Base-by-base conservation (phyloP, 257 asterid genomes). In the Solanum pimpinellifolium region DNA sequence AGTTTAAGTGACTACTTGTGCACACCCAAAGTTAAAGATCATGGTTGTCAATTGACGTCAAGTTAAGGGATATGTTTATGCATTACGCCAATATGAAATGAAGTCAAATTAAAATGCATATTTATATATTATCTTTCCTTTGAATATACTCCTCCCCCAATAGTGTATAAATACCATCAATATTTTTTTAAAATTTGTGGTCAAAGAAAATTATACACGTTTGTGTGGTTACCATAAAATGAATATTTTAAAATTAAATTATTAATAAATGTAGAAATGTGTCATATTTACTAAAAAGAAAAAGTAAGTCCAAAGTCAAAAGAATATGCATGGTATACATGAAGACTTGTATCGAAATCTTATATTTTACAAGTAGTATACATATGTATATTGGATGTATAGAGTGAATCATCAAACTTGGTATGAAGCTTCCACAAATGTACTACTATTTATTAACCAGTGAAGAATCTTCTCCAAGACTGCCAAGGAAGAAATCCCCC, bases 401-500 rank as follows among this genome's bases (percentile, higher is more conserved):
- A 23, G 33, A 2, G 83, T 76, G 60, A 76, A 42, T 31, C 42
- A 29, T 49, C 29, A 47, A 49, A 80, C 44, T 80, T 49, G 69
- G 42, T 25, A 49, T 80, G 20, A 80, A 80, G 46, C 20, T 80
- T 47, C 29, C 68, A 27, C 68, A 80, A 77, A 23, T 8, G 25
- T 59, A 59, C 65, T 56, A 56, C 49, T 20, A 39, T 73, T 9
- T 20, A 73, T 86, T 91, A 96, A 86, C 99, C 98, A 42, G 95
- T 96, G 85, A 96, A 96, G 92, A 96, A 96, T 87, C 98, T 92
- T 87, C 88, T 95, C 99, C 98, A 95, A 6, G 98, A 96, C 88
- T 93, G 99, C 98, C 99, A 96, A 21, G 99, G 99, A 87, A 96
- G 91, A 88, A 94, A 95, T 83, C 99, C 98, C 46, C 98, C 99